Conservation (phyloP, 2,329 filamentous ascomycete genomes). For the Aureobasidium sp. region DNA sequence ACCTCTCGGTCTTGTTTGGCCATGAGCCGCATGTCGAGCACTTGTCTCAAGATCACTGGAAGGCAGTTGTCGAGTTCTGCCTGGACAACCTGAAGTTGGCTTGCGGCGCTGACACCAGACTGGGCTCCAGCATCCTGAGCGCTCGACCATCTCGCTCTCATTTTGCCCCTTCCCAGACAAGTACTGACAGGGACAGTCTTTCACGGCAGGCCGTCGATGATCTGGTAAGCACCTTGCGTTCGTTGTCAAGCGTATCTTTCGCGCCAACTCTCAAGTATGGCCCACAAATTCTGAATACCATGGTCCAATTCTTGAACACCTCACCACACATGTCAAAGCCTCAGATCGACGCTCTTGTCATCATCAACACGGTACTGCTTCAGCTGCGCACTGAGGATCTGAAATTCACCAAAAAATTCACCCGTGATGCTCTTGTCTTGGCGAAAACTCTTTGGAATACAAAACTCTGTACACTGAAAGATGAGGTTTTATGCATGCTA, state of each 20-base stretch:
- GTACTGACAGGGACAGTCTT: neutral
- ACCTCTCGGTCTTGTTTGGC: conserved; percentile 62
- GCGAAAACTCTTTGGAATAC: conserved; percentile 71
- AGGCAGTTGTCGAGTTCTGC: conserved; percentile 63
- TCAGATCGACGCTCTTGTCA: conserved; percentile 67
- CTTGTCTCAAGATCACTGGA: conserved; percentile 63
- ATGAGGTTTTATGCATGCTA: conserved; percentile 67
- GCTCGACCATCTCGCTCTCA: conserved; percentile 24
- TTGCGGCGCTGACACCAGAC: neutral
- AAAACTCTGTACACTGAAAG: conserved; percentile 60
- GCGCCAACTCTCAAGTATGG: conserved; percentile 41
- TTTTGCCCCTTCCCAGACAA: conserved; percentile 19
- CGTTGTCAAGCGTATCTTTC: conserved; percentile 27
- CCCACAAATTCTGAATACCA: conserved; percentile 48
- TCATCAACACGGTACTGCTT: conserved; percentile 64
- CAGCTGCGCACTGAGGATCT: conserved; percentile 63
- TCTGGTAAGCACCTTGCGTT: conserved; percentile 25
- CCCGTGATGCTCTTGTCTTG: conserved; percentile 59
- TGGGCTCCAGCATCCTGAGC: conserved; percentile 20
- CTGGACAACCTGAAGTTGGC: conserved; percentile 47
- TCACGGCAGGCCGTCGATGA: conserved; percentile 26
- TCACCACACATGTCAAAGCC: conserved; percentile 50
- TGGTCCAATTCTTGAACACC: conserved; percentile 51
- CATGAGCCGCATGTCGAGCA: conserved; percentile 75
- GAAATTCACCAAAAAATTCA: conserved; percentile 52